phyloP scores from a whole-genome alignment of 2,329 filamentous ascomycete species.

The Fusarium burgessii region DNA sequence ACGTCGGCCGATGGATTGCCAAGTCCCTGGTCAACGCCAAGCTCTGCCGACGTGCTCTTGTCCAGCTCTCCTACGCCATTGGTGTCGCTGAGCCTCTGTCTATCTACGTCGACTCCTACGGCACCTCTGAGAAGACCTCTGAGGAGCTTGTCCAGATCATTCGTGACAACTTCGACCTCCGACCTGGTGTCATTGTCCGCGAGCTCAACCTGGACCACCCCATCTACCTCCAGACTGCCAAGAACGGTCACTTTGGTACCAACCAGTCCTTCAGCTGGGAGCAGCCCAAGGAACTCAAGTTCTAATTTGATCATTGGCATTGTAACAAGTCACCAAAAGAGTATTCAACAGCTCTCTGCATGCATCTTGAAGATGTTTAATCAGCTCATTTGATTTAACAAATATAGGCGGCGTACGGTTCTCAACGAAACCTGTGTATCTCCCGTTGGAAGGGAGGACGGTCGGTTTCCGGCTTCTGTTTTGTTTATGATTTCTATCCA shows the following conservation, averaged over 20 bases:
- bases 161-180: constrained; percentile 95
- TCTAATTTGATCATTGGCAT: constrained; percentile 67
- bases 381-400: constrained; percentile 54
- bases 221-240: constrained; percentile 98
- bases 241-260: constrained; percentile 98
- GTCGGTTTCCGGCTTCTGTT: constrained; percentile 54
- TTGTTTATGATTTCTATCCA: constrained; percentile 45
- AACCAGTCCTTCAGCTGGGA: constrained; percentile 99
- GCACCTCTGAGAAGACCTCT: constrained; percentile 88
- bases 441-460: constrained; percentile 50
- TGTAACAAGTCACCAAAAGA: constrained; percentile 45
- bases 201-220: constrained; percentile 95
- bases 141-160: constrained; percentile 97
- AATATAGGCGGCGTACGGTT: constrained; percentile 58
- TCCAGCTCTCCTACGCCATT: constrained; percentile 99
- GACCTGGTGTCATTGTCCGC: constrained; percentile 98
- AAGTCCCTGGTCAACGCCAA: constrained; percentile 94
- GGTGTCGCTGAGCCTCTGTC: constrained; percentile 98
- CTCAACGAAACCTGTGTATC: constrained; percentile 60
- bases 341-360: constrained; percentile 58
- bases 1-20: constrained; percentile 98
- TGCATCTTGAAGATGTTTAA: constrained; percentile 53
- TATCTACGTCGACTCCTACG: constrained; percentile 97
- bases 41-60: constrained; percentile 90
- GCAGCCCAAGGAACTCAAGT: constrained; percentile 94